Conservation (phyloP, 2,329 filamentous ascomycete genomes). For the Sphaerulina musiva region DNA sequence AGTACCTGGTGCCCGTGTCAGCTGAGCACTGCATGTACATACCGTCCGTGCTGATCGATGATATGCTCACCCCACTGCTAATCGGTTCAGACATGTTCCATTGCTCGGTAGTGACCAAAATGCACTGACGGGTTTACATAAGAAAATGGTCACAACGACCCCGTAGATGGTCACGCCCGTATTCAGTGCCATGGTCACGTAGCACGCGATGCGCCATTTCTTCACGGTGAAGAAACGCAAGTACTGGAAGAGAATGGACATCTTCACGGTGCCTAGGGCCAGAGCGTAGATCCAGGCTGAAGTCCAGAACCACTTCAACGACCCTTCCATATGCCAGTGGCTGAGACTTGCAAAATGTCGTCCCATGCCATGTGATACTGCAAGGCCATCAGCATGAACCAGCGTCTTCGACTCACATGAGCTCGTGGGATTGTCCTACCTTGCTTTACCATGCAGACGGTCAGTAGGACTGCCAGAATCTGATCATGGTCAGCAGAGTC, state of each 20-base stretch:
- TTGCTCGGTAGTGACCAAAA: slow-evolving; percentile 25
- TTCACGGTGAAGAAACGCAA: slow-evolving; percentile 19
- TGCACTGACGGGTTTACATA: slow-evolving; percentile 26
- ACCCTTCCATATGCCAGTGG: slow-evolving; percentile 2
- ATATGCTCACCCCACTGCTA: slow-evolving; percentile 24
- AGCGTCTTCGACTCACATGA: not conserved
- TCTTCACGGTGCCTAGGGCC: slow-evolving; percentile 17
- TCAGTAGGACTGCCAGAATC: slow-evolving; percentile 13
- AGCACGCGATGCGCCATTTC: slow-evolving; percentile 15
- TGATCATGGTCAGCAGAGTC: slow-evolving; percentile 2
- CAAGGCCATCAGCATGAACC: too few species aligned
- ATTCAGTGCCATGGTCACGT: slow-evolving; percentile 24
- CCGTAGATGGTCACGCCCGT: slow-evolving; percentile 23
- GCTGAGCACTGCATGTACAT: slow-evolving; percentile 13
- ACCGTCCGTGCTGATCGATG: not conserved
- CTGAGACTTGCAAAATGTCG: slow-evolving; percentile 11
- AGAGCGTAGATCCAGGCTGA: slow-evolving; percentile 16
- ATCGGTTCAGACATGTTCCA: slow-evolving; percentile 21
- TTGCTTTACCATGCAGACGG: slow-evolving; percentile 16
- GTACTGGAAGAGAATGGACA: slow-evolving; percentile 22
- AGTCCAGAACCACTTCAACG: slow-evolving; percentile 18
- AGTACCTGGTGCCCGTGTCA: slow-evolving; percentile 15
- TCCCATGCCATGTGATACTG: slow-evolving; percentile 20
- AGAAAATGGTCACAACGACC: slow-evolving; percentile 25
- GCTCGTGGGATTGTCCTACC: slow-evolving; percentile 1